A percentile compares a stretch with the other conserved stretches of the same genome.
phyloP scores from a whole-genome alignment of 2,329 filamentous ascomycete species.

The Didymella sp. region DNA sequence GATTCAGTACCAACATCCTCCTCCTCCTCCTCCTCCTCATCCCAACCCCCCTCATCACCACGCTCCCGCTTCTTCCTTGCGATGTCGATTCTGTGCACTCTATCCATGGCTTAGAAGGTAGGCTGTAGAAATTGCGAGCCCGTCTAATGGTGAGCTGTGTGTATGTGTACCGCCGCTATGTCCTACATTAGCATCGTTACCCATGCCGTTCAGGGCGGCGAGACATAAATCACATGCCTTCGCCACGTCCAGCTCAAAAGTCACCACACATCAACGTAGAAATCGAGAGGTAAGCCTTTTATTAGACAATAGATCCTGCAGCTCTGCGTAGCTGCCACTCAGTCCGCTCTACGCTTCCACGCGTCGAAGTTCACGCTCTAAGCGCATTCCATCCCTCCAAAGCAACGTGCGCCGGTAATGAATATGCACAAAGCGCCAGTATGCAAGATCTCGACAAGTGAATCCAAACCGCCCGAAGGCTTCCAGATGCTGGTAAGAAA shows the following conservation, averaged over 20 bases:
- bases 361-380: neutral
- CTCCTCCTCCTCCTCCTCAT: too few species aligned
- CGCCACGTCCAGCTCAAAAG: too few species aligned
- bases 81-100: too few species aligned
- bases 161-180: too few species aligned
- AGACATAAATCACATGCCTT: neutral
- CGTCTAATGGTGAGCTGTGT: too few species aligned
- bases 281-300: neutral
- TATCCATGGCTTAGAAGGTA: too few species aligned
- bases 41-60: neutral
- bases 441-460: slow-evolving; percentile 5
- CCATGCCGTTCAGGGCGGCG: too few species aligned
- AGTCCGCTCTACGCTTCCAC: neutral
- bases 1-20: neutral
- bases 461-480: slow-evolving; percentile 6
- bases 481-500: neutral
- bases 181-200: too few species aligned
- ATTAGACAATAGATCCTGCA: slow-evolving; percentile 5
- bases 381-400: neutral
- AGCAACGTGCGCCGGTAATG: neutral
- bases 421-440: slow-evolving; percentile 7
- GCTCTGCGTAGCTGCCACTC: neutral
- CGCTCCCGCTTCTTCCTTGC: neutral
- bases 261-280: too few species aligned
- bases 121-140: too few species aligned